Evolutionary conservation across 1,139 yeast species (phyloP), one percentile per base, ranked within the genome.

Genomic region (Tardiomyces digboiensis): DNA sequence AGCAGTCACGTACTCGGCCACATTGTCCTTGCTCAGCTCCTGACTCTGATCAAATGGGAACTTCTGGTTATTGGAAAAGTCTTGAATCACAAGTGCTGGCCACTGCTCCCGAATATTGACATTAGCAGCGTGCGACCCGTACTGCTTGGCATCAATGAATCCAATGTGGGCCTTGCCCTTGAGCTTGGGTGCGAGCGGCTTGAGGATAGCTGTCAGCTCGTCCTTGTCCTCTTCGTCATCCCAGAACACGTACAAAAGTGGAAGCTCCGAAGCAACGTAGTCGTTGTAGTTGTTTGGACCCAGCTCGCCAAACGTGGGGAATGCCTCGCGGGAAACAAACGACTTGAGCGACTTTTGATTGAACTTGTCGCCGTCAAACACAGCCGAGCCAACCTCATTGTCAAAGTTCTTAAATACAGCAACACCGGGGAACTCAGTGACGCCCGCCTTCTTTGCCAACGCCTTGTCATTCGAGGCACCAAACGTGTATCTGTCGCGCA

Each of bases 31-130:
- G 54, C 71, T 59, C 53, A 78, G 58, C 43, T 64, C 71, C 43
- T 59, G 59, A 38, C 64, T 68, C 62, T 76, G 80, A 45, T 70
- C 73, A 61, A 69, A 74, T 63, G 93, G 93, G 64, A 71, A 91
- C 72, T 89, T 91, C 65, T 74, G 72, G 71, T 86, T 84, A 42
- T 68, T 62, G 22, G 60, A 66, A 52, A 77, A 61, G 61, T 87
- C 85, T 67, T 89, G 97, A 55, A 91, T 83, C 43, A 82, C 95
- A 62, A 93, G 82, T 47, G 93, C 78, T 60, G 98, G 98, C 76
- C 86, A 82, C 57, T 81, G 73, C 64, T 83, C 83, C 67, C 82
- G 74, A 78, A 91, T 79, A 74, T 84, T 88, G 65, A 91, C 76
- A 64, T 82, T 78, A 59, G 77, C 84, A 48, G 97, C 97, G 61